Conservation (phyloP, 2,329 filamentous ascomycete genomes). For the Cladosporium sp. region DNA sequence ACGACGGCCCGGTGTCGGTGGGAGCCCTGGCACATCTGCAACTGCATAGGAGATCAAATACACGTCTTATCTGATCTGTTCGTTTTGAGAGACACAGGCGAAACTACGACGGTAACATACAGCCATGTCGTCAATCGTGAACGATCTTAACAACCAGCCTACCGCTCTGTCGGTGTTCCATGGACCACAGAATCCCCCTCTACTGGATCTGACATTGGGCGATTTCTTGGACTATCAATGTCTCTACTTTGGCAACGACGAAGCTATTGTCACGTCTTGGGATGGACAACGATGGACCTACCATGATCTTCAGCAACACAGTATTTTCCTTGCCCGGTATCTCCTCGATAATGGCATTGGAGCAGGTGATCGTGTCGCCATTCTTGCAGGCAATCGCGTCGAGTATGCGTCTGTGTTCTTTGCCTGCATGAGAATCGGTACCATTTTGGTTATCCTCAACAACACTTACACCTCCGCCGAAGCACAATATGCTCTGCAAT, state of each 20-base stretch:
- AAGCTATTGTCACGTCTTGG: slow-evolving; percentile 72
- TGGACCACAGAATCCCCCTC: slow-evolving; percentile 63
- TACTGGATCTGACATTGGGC: slow-evolving; percentile 68
- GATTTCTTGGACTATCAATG: slow-evolving; percentile 70
- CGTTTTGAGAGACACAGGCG: neutral
- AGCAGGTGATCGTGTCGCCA: slow-evolving; percentile 66
- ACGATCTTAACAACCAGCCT: slow-evolving; percentile 12
- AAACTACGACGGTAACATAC: slow-evolving; percentile 11
- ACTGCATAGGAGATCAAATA: neutral
- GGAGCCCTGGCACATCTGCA: neutral
- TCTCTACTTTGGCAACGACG: slow-evolving; percentile 58
- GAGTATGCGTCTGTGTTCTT: slow-evolving; percentile 66
- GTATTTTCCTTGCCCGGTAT: slow-evolving; percentile 36
- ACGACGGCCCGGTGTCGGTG: slow-evolving; percentile 9
- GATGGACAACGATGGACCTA: slow-evolving; percentile 71
- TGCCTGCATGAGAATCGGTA: slow-evolving; percentile 53
- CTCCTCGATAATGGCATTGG: slow-evolving; percentile 63
- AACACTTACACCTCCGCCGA: slow-evolving; percentile 76
- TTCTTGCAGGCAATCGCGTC: slow-evolving; percentile 65
- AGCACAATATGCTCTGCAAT: slow-evolving; percentile 65
- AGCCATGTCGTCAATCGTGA: slow-evolving; percentile 15
- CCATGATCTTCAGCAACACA: slow-evolving; percentile 36
- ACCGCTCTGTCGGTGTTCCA: slow-evolving; percentile 54
- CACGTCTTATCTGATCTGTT: slow-evolving; percentile 10
- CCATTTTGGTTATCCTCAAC: slow-evolving; percentile 68